Evolutionary conservation across 73 alveolate genomes (phyloP).

Genomic region (Breviolum minutum): DNA sequence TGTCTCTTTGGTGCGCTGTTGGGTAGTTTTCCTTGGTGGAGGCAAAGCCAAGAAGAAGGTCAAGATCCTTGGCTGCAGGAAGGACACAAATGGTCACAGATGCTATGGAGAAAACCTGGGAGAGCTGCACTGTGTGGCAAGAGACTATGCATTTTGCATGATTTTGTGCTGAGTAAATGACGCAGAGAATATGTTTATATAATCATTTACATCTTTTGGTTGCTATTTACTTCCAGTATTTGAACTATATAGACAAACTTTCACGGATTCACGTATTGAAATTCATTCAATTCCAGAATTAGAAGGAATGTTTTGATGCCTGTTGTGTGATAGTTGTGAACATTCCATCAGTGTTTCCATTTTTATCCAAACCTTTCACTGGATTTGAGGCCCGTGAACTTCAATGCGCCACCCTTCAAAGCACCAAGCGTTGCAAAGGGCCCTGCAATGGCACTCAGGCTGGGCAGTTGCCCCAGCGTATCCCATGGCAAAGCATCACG

Average conservation of each 20-base stretch:
- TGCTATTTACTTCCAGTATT: no score
- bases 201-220: no score
- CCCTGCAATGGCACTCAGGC: constrained; percentile 87
- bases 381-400: constrained; percentile 71
- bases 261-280: no score
- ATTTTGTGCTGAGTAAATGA: no score
- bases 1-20: not conserved
- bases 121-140: no score
- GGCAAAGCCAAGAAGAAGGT: constrained; percentile 95
- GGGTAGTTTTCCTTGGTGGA: not conserved
- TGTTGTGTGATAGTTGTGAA: not conserved
- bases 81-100: not conserved
- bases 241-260: no score
- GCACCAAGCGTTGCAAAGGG: constrained; percentile 71
- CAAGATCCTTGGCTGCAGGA: constrained; percentile 28
- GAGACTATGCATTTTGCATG: no score
- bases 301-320: no score
- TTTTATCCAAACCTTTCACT: not conserved
- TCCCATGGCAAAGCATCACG: not conserved
- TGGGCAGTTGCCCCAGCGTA: no score
- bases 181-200: no score
- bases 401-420: constrained; percentile 85
- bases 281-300: no score
- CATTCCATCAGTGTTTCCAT: not conserved
- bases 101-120: no score